Evolutionary conservation across 2,329 filamentous ascomycete species (phyloP).

Genomic region (Orbilia quercus): DNA sequence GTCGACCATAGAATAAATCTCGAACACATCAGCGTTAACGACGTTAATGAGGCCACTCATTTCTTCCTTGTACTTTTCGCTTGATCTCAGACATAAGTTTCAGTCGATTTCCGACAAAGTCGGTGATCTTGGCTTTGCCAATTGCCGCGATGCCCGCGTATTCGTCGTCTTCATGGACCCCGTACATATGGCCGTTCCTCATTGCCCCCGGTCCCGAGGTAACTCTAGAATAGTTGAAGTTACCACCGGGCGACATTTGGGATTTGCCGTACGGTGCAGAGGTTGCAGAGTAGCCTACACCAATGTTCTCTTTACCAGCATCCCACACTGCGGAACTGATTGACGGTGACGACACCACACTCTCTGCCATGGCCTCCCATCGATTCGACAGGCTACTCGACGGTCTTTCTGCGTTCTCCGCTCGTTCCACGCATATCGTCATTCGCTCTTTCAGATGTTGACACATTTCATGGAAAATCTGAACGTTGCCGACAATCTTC

Average conservation of each 20-base stretch:
- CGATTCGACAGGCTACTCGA: constrained; percentile 66
- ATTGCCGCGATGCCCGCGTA: constrained; percentile 26
- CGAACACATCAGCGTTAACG: background rate
- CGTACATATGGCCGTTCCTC: constrained; percentile 29
- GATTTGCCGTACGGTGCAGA: constrained; percentile 19
- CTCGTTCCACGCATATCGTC: constrained; percentile 67
- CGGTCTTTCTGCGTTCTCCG: constrained; percentile 68
- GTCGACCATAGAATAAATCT: background rate
- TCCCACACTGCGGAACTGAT: constrained; percentile 35
- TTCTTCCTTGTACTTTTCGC: constrained; percentile 56
- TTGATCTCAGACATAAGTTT: constrained; percentile 53
- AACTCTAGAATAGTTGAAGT: constrained; percentile 54
- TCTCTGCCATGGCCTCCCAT: constrained; percentile 69
- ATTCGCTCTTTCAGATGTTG: constrained; percentile 66
- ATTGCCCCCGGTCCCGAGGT: constrained; percentile 13
- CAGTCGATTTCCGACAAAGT: constrained; percentile 55
- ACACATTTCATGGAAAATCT: constrained; percentile 67
- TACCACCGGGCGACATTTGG: constrained; percentile 42
- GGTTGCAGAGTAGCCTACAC: constrained; percentile 5
- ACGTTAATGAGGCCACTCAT: constrained; percentile 1
- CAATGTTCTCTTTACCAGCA: constrained; percentile 21
- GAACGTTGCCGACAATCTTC: constrained; percentile 65
- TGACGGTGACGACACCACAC: constrained; percentile 61
- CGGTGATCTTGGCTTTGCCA: constrained; percentile 58
- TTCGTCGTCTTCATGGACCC: constrained; percentile 34